Evolutionary conservation across 495 filamentous ascomycete species (phyloP), one percentile per base, ranked within the genome.

Genomic region (Podospora pseudocomata): DNA sequence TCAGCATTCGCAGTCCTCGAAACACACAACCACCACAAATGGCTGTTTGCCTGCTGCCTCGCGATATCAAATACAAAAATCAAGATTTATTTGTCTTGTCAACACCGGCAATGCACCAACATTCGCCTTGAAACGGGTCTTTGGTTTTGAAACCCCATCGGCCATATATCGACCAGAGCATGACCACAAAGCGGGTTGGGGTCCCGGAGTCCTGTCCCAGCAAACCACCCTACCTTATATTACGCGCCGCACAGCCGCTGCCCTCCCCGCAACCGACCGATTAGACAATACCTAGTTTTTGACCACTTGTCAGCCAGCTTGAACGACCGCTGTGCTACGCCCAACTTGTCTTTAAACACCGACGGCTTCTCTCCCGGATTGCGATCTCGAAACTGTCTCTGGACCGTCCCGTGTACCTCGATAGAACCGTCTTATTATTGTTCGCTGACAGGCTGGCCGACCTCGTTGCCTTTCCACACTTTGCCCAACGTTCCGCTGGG

Each of bases 171-270:
- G 44, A 63, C 27, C 65, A 65, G 58, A 55, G 27, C 49, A 64
- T 56, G 49, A 65, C 60, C 63, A 56, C 65, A 39, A 39, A 55
- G 15, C 64, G 58, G 26, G 56, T 18, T 16, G 23, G 34, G 34
- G 27, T 32, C 63, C 54, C 49, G 60, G 44, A 63, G 27, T 54
- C 60, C 39, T 61, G 53, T 23, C 65, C 68, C 61, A 34, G 32
- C 60, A 49, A 18, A 44, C 23, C 23, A 67, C 39, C 55, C 64
- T 53, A 65, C 72, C 63, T 70, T 70, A 76, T 75, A 73, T 69
- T 71, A 71, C 64, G 72, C 69, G 70, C 67, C 74, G 70, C 70
- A 69, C 66, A 64, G 39, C 49, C 65, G 60, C 61, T 53, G 61
- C 61, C 70, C 32, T 68, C 68, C 66, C 68, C 72, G 39, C 62